These are phyloP conservation scores for Dalechampia spathulata DNA, from an alignment of 441 rosid species.

Conservation along the genomic window DNA sequence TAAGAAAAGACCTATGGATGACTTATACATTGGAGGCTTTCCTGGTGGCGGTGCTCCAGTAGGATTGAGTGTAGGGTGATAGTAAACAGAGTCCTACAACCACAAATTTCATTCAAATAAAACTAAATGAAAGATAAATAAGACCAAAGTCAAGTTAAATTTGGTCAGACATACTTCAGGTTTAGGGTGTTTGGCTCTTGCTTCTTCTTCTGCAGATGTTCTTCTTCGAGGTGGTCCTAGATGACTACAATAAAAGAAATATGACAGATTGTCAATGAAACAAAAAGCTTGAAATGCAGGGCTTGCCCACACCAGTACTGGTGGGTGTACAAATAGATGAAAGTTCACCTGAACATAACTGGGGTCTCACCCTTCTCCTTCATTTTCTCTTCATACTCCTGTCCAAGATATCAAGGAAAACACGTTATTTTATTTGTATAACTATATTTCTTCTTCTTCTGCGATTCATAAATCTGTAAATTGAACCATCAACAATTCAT, in stretches of 20 bases:
- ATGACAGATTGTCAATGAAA: conserved; percentile 20
- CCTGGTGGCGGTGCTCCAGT: conserved; percentile 99
- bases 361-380: conserved; percentile 93
- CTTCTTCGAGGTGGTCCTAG: conserved; percentile 73
- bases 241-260: conserved; percentile 55
- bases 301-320: conserved; percentile 1
- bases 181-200: conserved; percentile 61
- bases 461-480: too few species aligned
- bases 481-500: too few species aligned
- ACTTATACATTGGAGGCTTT: conserved; percentile 91
- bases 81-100: conserved; percentile 89
- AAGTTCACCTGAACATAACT: conserved; percentile 83
- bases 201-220: conserved; percentile 81
- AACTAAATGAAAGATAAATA: neutral
- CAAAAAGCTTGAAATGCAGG: conserved; percentile 4
- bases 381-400: conserved; percentile 93
- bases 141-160: conserved; percentile 3
- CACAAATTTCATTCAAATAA: conserved; percentile 10
- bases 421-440: neutral
- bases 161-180: conserved; percentile 59
- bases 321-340: neutral
- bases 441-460: neutral
- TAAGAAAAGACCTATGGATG: conserved; percentile 61
- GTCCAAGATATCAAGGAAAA: conserved; percentile 13
- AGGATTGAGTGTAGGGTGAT: conserved; percentile 92